Conservation (phyloP, 345 rosid species). For the Hypericum perforatum region DNA sequence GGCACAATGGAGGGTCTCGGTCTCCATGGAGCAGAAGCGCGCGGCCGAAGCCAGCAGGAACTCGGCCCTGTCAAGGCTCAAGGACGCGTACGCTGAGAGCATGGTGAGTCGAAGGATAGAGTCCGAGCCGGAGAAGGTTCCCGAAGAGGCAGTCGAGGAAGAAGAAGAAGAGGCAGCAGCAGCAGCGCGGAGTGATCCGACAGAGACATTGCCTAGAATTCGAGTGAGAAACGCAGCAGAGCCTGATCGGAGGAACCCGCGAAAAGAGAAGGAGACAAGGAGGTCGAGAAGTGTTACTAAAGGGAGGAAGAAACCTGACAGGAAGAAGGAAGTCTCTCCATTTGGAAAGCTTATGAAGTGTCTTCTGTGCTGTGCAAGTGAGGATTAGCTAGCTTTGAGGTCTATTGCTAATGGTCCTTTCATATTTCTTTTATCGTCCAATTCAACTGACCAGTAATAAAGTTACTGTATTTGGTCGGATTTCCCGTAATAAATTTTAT, state of each 20-base stretch:
- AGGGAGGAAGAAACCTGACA: background rate
- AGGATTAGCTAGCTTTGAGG: no score
- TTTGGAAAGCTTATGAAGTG: conserved; percentile 14
- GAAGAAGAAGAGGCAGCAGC: conserved; percentile 2
- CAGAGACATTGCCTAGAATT: conserved; percentile 20
- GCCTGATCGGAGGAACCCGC: conserved; percentile 2
- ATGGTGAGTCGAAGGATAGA: conserved; percentile 5
- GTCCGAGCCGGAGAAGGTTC: background rate
- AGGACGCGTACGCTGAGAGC: conserved; percentile 7
- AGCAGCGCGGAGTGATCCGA: background rate
- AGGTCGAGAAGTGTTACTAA: conserved; percentile 9
- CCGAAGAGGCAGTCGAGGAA: conserved; percentile 13
- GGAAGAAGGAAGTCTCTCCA: conserved; percentile 20
- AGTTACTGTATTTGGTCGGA: no score
- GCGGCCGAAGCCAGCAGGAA: conserved; percentile 31
- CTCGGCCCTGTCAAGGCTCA: conserved; percentile 23
- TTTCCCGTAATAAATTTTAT: no score
- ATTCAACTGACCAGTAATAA: no score
- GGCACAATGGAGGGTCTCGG: conserved; percentile 36
- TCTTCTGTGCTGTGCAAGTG: conserved; percentile 7
- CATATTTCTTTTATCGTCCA: no score
- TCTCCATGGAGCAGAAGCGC: conserved; percentile 34
- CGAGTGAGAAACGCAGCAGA: conserved; percentile 11
- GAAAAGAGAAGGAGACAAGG: conserved; percentile 2
- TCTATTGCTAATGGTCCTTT: no score